Evolutionary conservation across 345 rosid genomes (phyloP).

Genomic region (Erysimum cheiranthoides): DNA sequence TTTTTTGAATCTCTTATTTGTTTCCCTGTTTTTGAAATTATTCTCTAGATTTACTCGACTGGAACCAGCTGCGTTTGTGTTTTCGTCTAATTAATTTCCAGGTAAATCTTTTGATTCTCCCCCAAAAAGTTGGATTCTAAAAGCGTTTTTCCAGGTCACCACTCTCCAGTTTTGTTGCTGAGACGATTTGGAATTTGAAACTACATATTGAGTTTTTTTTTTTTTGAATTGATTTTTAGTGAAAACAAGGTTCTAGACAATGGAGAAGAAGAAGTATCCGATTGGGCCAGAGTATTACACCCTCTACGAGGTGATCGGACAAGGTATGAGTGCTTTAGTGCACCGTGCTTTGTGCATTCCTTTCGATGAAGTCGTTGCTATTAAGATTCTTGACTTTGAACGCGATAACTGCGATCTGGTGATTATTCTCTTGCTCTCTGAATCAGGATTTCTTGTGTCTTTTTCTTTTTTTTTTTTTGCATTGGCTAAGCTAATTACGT

Average conservation of each 20-base stretch:
- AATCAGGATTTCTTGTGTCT: neutral
- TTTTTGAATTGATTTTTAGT: constrained; percentile 26
- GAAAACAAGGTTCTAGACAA: constrained; percentile 35
- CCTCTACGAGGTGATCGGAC: constrained; percentile 83
- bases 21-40: neutral
- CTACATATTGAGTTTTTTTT: neutral
- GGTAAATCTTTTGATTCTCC: constrained; percentile 24
- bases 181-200: constrained; percentile 1
- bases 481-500: constrained; percentile 1
- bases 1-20: constrained; percentile 18
- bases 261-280: constrained; percentile 94
- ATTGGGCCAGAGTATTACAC: constrained; percentile 77
- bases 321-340: constrained; percentile 91
- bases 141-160: neutral
- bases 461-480: no score
- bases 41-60: constrained; percentile 28
- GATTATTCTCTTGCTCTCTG: constrained; percentile 18
- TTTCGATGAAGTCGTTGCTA: constrained; percentile 75
- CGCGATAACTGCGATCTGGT: constrained; percentile 93
- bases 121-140: neutral
- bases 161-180: constrained; percentile 2
- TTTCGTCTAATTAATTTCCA: constrained; percentile 1
- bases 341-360: constrained; percentile 83
- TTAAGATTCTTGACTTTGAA: constrained; percentile 97
- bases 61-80: constrained; percentile 39